Percentiles rank a stretch among this genome's conserved stretches.
phyloP scores from a whole-genome alignment of 495 filamentous ascomycete species.

The Trichoderma asperelloides region DNA sequence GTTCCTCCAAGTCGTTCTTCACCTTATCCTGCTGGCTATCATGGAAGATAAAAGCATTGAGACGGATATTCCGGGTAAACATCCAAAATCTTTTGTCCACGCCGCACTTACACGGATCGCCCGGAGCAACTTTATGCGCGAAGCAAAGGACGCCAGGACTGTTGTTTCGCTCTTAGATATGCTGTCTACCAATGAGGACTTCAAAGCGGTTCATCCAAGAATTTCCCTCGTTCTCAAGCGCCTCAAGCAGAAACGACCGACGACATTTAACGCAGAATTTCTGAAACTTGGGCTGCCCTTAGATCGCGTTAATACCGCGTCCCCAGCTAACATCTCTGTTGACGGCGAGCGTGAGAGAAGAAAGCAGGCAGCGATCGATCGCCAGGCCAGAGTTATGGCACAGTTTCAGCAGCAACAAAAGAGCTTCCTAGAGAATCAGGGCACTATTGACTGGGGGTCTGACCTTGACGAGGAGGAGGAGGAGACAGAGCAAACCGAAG shows the following conservation, averaged over 20 bases:
- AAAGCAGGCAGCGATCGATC: constrained; percentile 78
- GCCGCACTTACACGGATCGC: constrained; percentile 55
- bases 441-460: constrained; percentile 76
- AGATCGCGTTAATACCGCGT: constrained; percentile 45
- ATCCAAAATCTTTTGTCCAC: constrained; percentile 54
- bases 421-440: constrained; percentile 80
- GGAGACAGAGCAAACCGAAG: constrained; percentile 52
- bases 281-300: constrained; percentile 38
- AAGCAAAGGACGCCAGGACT: constrained; percentile 44
- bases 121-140: constrained; percentile 44
- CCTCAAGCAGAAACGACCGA: constrained; percentile 73
- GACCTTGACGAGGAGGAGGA: constrained; percentile 57
- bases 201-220: constrained; percentile 74
- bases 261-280: constrained; percentile 55
- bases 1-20: constrained; percentile 83
- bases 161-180: constrained; percentile 68
- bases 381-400: constrained; percentile 90
- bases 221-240: constrained; percentile 76
- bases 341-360: constrained; percentile 71
- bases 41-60: constrained; percentile 66
- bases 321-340: constrained; percentile 44
- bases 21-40: constrained; percentile 74
- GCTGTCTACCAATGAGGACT: constrained; percentile 63
- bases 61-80: constrained; percentile 34
- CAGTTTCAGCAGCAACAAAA: constrained; percentile 96